Conservation (phyloP, 805 yeast genomes). For the Candida lessepsii region DNA sequence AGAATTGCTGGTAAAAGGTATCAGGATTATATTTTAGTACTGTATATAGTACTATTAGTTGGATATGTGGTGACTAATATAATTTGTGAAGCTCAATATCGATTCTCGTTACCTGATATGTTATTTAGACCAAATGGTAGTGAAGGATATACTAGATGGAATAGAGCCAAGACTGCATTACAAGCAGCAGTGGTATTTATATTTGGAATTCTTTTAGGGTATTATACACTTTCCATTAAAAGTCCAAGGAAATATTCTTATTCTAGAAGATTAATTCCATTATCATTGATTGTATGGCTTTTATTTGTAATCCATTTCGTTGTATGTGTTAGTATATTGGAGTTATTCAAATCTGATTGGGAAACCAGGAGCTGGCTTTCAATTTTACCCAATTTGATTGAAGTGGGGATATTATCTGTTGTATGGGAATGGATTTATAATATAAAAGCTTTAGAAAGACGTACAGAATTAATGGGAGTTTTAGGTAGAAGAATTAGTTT, state of each 20-base stretch:
- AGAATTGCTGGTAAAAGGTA: conserved; percentile 6
- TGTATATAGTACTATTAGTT: conserved; percentile 6
- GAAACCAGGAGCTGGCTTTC: conserved; percentile 50
- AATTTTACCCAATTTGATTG: conserved; percentile 42
- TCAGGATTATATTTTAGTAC: conserved; percentile 5
- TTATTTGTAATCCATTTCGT: conserved; percentile 39
- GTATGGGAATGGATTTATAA: conserved; percentile 69
- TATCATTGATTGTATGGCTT: conserved; percentile 45
- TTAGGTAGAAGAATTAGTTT: conserved; percentile 58
- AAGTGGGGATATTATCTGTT: conserved; percentile 49
- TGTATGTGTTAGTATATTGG: conserved; percentile 24
- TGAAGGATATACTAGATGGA: conserved; percentile 15
- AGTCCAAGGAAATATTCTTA: conserved; percentile 43
- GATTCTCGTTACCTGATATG: conserved; percentile 2
- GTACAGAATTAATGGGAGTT: conserved; percentile 53
- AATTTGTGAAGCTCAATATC: conserved; percentile 9
- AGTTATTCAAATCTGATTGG: conserved; percentile 30
- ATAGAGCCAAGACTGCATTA: conserved; percentile 24
- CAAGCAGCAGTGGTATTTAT: conserved; percentile 27
- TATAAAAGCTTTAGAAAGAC: conserved; percentile 49
- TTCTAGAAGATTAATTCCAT: conserved; percentile 44
- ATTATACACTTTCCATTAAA: conserved; percentile 38
- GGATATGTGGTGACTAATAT: conserved; percentile 6
- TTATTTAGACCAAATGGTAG: neutral
- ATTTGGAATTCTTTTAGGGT: conserved; percentile 33